A percentile compares a stretch with the other conserved stretches of the same genome.
Evolutionary conservation across 345 rosid species (phyloP).

Genomic region (Pistacia vera): DNA sequence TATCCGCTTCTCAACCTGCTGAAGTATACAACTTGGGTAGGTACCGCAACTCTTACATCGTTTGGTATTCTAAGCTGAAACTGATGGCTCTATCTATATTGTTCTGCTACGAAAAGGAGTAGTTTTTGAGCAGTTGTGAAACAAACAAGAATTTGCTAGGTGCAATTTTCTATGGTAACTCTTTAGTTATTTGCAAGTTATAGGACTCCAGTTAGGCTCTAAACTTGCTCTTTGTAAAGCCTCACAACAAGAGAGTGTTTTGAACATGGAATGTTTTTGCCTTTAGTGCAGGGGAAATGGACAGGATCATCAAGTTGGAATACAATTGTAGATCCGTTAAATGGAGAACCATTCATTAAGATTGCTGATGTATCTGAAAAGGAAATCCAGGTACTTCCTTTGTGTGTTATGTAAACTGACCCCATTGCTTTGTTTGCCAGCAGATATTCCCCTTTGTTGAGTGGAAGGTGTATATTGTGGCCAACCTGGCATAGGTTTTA

Average conservation of each 20-base stretch:
- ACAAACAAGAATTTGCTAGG: too few relatives aligned
- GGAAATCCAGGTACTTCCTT: conserved; percentile 61
- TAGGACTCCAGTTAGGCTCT: not conserved
- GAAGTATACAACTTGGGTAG: conserved; percentile 87
- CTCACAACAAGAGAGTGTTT: conserved; percentile 3
- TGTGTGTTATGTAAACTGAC: not conserved
- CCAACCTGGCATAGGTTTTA: conserved; percentile 1
- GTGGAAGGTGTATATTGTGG: not conserved
- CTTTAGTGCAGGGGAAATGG: conserved; percentile 93
- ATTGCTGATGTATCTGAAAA: conserved; percentile 80
- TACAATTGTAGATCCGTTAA: conserved; percentile 81
- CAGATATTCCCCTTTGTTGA: not conserved
- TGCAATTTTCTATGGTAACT: not conserved
- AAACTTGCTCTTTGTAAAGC: conserved; percentile 9
- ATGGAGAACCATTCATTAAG: conserved; percentile 91
- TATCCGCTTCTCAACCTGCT: conserved; percentile 87
- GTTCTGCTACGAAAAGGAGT: too few relatives aligned
- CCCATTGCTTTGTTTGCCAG: not conserved
- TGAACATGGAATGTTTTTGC: conserved; percentile 17
- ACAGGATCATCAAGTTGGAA: conserved; percentile 62
- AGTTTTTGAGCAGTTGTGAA: not conserved
- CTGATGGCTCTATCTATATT: not conserved
- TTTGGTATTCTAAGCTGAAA: not conserved
- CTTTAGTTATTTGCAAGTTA: not conserved
- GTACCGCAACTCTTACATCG: conserved; percentile 11